Base-by-base conservation (phyloP, 1,284 basidiomycete genomes). In the Malassezia yamatoensis region DNA sequence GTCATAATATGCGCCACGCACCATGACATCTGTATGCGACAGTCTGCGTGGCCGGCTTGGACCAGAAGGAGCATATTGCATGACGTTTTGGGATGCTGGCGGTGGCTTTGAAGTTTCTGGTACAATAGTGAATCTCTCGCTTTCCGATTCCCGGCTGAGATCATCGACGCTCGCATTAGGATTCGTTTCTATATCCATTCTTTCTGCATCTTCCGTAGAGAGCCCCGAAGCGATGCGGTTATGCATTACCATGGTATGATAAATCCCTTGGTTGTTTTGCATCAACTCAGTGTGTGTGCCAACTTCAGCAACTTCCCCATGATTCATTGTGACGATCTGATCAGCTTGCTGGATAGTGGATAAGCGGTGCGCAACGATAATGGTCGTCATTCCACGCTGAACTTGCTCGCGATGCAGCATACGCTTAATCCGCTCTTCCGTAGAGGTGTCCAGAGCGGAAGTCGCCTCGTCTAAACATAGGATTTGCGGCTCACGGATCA, bases 391-490 rank as follows among this genome's bases (percentile, higher is more conserved):
- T 4, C 69, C 70, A 5, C 72, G 55, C 46, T 62, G 42, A 37
- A 54, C 45, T 58, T 74, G 71, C 50, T 74, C 70, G 44, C 57
- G 52, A 35, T 67, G 51, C n/a, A 74, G 55, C 15, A 61, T 63
- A 9, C 59, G 38, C 50, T 66, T 63, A 61, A 74, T 72, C 41
- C 60, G 60, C 48, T 62, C 63, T 52, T 74, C 72, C 2, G 70
- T 74, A 21, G 62, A 60, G 3, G 66, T 65, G 54, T 73, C 70
- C 16, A 74, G 49, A 9, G 70, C 68, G 13, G 66, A 70, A 5
- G 72, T 74, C 8, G 62, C 70, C 50, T 74, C 72, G 53, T 74
- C 72, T 1, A 74, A 58, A 37, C 62, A 59, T 4, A 74, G 59
- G 15, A 74, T 59, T 12, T 57, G 60, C 2, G 72, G 72, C 51